Conservation (phyloP, 2,329 filamentous ascomycete species). For the Alternaria brassicae region DNA sequence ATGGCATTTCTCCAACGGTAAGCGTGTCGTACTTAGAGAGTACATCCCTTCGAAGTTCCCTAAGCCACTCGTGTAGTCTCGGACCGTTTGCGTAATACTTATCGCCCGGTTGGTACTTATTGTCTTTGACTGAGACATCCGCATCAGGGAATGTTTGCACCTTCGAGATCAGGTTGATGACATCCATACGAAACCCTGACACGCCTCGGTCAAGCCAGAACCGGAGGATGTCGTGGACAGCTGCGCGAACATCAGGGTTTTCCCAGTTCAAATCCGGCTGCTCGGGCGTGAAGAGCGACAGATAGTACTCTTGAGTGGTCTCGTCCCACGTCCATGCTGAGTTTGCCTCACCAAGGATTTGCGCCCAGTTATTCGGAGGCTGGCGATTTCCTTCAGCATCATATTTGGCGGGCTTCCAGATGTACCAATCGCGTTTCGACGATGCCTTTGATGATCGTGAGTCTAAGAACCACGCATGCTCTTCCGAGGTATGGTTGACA, state of each 20-base stretch:
- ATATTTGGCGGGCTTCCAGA: constrained; percentile 59
- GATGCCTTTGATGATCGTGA: constrained; percentile 58
- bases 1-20: constrained; percentile 71
- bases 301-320: constrained; percentile 74
- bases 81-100: constrained; percentile 72
- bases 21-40: constrained; percentile 68
- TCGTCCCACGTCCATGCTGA: constrained; percentile 76
- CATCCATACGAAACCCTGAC: constrained; percentile 54
- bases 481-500: constrained; percentile 51
- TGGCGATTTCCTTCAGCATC: constrained; percentile 65
- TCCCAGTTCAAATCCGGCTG: constrained; percentile 89
- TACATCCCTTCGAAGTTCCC: constrained; percentile 68
- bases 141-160: constrained; percentile 42
- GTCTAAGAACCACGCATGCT: constrained; percentile 65
- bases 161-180: constrained; percentile 50
- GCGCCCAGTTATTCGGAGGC: constrained; percentile 77
- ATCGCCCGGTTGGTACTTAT: constrained; percentile 51
- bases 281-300: constrained; percentile 75
- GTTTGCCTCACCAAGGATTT: constrained; percentile 63
- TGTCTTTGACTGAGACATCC: constrained; percentile 37
- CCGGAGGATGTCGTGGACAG: constrained; percentile 74
- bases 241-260: constrained; percentile 68
- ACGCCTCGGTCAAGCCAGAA: constrained; percentile 82
- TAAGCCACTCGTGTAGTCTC: constrained; percentile 71
- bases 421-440: constrained; percentile 62